These are phyloP conservation scores for Piper betle DNA, from an alignment of 164 flowering plant genomes.

Conservation along the genomic window DNA sequence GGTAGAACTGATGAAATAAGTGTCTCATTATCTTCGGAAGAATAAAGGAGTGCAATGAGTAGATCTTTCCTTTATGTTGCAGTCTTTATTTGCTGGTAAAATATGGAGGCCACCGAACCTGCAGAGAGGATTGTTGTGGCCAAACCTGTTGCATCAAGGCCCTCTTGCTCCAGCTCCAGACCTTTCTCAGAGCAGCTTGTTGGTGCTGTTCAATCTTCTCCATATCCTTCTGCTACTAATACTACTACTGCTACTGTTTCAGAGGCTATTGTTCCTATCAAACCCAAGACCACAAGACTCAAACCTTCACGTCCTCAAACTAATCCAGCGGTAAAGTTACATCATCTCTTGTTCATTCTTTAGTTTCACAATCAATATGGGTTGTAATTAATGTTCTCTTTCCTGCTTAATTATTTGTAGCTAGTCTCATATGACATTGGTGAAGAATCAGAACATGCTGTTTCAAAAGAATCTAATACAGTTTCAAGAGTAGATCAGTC, in stretches of 20 bases:
- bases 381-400: neutral
- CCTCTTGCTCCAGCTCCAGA: constrained; percentile 46
- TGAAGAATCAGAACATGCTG: constrained; percentile 27
- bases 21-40: too few species aligned
- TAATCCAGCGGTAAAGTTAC: constrained; percentile 17
- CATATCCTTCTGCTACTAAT: constrained; percentile 33
- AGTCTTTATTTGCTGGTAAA: constrained; percentile 1
- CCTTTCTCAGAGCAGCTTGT: constrained; percentile 71
- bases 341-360: constrained; percentile 8
- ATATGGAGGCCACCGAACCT: constrained; percentile 62
- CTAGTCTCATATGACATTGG: constrained; percentile 24
- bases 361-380: neutral
- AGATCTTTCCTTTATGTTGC: neutral
- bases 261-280: constrained; percentile 50
- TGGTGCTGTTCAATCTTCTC: constrained; percentile 47
- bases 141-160: constrained; percentile 83
- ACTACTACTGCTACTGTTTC: constrained; percentile 29
- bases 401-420: neutral
- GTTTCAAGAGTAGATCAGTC: constrained; percentile 18
- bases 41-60: too few species aligned
- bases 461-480: constrained; percentile 20
- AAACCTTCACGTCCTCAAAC: constrained; percentile 30
- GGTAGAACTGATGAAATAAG: too few species aligned
- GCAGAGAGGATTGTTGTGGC: constrained; percentile 47
- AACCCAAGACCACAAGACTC: constrained; percentile 77